Conservation (phyloP, 2,329 filamentous ascomycete genomes). For the Paraphoma chrysanthemicola region DNA sequence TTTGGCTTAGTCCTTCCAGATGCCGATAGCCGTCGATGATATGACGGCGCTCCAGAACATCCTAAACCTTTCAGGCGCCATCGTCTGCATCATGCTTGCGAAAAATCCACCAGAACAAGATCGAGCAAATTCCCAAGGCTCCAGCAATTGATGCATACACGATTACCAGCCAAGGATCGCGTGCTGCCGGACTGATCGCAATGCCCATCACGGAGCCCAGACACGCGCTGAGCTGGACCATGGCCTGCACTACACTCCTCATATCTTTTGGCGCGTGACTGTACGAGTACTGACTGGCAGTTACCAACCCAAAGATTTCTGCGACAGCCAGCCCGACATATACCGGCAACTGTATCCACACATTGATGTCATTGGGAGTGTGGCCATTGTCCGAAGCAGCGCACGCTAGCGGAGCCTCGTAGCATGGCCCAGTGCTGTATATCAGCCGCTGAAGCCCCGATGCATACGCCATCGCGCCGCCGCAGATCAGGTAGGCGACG, state of each 20-base stretch:
- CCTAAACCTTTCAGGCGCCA: too few species aligned
- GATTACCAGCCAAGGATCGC: constrained; percentile 26
- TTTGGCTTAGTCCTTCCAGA: not conserved
- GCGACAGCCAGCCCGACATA: constrained; percentile 46
- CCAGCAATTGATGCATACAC: constrained; percentile 24
- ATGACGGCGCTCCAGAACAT: too few species aligned
- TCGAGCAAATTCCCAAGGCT: constrained; percentile 14
- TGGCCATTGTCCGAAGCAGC: constrained; percentile 21
- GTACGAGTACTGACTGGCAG: constrained; percentile 51
- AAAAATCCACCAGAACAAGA: constrained; percentile 6
- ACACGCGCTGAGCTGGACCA: constrained; percentile 30
- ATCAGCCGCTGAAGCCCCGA: constrained; percentile 33
- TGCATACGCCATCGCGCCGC: constrained; percentile 27
- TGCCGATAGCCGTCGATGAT: too few species aligned
- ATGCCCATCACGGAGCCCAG: constrained; percentile 33
- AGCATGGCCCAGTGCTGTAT: constrained; percentile 36
- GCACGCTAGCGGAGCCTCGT: constrained; percentile 46
- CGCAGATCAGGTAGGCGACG: constrained; percentile 22
- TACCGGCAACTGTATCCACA: constrained; percentile 48
- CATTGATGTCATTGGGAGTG: constrained; percentile 44
- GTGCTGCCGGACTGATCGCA: constrained; percentile 32
- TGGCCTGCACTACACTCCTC: constrained; percentile 38
- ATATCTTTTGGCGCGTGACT: constrained; percentile 49
- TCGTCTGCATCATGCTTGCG: not conserved
- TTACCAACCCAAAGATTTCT: constrained; percentile 51